Percentiles rank a stretch among this genome's conserved stretches.
phyloP scores from a whole-genome alignment of 805 yeast genomes.

The Candida nemodendra region DNA sequence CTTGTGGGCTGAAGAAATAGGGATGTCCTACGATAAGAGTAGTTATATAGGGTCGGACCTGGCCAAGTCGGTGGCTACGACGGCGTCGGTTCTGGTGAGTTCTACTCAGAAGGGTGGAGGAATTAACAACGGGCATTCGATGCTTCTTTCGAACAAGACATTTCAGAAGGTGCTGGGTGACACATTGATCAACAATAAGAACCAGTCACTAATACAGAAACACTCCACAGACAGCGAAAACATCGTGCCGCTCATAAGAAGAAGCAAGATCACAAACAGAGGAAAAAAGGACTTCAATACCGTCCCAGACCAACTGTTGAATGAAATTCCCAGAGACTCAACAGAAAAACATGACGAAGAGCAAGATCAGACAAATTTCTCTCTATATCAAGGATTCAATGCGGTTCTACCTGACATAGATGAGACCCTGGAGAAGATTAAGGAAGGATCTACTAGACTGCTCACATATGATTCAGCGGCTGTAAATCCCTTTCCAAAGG shows the following conservation, averaged over 20 bases:
- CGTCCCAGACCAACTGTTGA: conserved; percentile 61
- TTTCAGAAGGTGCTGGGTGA: conserved; percentile 49
- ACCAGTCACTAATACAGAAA: conserved; percentile 21
- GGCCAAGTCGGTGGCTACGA: conserved; percentile 51
- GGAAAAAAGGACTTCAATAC: conserved; percentile 43
- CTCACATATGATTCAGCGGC: conserved; percentile 13
- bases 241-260: conserved; percentile 14
- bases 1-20: too few species aligned
- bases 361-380: conserved; percentile 33
- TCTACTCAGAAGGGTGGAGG: conserved; percentile 24
- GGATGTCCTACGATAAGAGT: conserved; percentile 3
- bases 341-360: conserved; percentile 5
- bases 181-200: conserved; percentile 35
- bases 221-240: conserved; percentile 17
- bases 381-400: conserved; percentile 68
- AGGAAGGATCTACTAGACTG: conserved; percentile 21
- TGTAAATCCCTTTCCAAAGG: conserved; percentile 33
- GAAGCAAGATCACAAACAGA: conserved; percentile 12
- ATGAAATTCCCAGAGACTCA: conserved; percentile 45
- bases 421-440: conserved; percentile 36
- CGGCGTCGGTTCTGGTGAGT: conserved; percentile 51
- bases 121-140: conserved; percentile 13
- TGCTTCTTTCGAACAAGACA: conserved; percentile 25
- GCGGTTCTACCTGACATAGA: conserved; percentile 55
- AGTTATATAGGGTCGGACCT: conserved; percentile 28